These are phyloP conservation scores for Anthracocystis walkeri DNA, from an alignment of 1,284 basidiomycete genomes.

Conservation along the genomic window DNA sequence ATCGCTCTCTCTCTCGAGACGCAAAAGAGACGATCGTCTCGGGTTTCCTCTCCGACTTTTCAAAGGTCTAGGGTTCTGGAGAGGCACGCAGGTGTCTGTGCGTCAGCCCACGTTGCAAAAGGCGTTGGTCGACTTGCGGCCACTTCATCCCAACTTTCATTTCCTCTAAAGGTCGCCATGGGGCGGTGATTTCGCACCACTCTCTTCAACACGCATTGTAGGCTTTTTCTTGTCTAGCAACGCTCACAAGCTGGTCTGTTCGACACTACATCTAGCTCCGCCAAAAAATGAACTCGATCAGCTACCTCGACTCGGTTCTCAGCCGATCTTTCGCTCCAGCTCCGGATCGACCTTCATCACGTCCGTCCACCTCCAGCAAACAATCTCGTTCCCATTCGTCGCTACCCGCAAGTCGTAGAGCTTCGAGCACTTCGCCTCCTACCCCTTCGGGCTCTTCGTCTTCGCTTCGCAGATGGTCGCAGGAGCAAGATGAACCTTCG, in stretches of 20 bases:
- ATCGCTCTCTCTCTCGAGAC: too few relatives aligned
- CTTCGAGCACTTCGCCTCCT: slow-evolving; percentile 31
- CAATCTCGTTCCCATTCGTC: slow-evolving; percentile 46
- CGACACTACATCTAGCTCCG: not conserved
- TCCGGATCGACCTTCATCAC: slow-evolving; percentile 26
- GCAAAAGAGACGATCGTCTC: too few relatives aligned
- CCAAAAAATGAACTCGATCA: slow-evolving; percentile 58
- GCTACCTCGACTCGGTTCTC: slow-evolving; percentile 61
- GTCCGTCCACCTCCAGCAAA: slow-evolving; percentile 24
- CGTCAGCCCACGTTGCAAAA: not conserved
- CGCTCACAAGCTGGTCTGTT: not conserved
- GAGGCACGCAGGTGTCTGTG: not conserved
- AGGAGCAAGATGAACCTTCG: slow-evolving; percentile 29
- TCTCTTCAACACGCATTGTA: not conserved
- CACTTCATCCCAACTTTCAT: not conserved
- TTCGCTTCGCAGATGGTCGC: slow-evolving; percentile 47
- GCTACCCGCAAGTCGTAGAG: slow-evolving; percentile 35
- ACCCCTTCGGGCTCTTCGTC: slow-evolving; percentile 23
- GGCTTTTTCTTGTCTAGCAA: not conserved
- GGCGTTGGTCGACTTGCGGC: too few relatives aligned
- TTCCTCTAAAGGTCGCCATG: slow-evolving; percentile 12
- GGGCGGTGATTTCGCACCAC: slow-evolving; percentile 13
- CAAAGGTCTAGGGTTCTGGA: too few relatives aligned
- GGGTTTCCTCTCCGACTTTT: too few relatives aligned
- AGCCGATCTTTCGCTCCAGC: slow-evolving; percentile 49